Conservation (phyloP, 139 green algal species). For the Gonium pectorale region DNA sequence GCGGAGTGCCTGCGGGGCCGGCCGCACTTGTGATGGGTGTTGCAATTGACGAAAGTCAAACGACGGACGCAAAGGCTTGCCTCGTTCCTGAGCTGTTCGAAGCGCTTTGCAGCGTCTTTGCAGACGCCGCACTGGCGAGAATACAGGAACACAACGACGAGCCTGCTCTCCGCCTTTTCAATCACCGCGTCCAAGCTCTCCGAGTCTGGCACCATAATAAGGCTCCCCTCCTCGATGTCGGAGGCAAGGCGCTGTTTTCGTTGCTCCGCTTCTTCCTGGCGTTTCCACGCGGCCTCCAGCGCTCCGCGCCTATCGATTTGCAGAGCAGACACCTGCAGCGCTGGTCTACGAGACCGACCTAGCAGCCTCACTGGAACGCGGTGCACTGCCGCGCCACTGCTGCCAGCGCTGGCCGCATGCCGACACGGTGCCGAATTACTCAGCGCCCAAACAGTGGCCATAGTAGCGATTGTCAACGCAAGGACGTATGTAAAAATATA, state of each 20-base stretch:
- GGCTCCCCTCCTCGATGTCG: not conserved
- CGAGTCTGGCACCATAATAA: not conserved
- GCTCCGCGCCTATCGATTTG: conserved; percentile 20
- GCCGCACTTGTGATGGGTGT: not conserved
- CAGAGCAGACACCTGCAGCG: not conserved
- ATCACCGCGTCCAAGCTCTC: not conserved
- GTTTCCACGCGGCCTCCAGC: conserved; percentile 13
- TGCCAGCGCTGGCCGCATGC: no score
- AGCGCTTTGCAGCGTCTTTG: conserved; percentile 26
- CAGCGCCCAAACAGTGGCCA: no score
- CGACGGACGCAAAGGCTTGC: not conserved
- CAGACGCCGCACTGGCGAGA: conserved; percentile 22
- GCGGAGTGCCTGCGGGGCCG: not conserved
- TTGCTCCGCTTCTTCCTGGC: conserved; percentile 14
- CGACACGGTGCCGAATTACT: no score
- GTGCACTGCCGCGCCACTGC: no score
- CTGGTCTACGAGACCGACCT: not conserved
- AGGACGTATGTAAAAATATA: no score
- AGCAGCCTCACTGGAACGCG: no score
- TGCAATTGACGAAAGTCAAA: not conserved
- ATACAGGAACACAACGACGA: not conserved
- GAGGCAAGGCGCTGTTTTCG: not conserved
- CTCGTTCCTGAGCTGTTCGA: conserved; percentile 32
- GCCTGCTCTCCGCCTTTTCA: not conserved
- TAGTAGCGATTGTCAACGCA: no score